A percentile compares a stretch with the other conserved stretches of the same genome.
Evolutionary conservation across 176 grass and related monocot species (phyloP).

Genomic region (Triticum timopheevii): DNA sequence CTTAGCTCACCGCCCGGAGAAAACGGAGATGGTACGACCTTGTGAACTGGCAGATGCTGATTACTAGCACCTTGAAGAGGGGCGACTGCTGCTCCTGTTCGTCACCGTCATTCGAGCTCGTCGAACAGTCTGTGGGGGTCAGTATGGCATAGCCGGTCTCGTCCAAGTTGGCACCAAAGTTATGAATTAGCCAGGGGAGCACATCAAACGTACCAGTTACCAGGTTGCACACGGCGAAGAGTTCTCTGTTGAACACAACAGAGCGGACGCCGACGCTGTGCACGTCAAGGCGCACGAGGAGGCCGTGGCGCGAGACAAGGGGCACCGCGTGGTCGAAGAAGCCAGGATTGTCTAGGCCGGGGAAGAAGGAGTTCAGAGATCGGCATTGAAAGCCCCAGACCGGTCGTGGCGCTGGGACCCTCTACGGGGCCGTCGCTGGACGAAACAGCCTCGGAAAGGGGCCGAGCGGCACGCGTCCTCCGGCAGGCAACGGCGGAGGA

Average conservation of each 20-base stretch:
- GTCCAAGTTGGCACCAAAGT: no score
- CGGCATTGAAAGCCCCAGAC: neutral
- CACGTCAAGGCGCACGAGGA: neutral
- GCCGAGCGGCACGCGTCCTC: neutral
- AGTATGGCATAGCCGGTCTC: no score
- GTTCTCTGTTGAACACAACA: no score
- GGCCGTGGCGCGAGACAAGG: neutral
- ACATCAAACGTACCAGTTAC: no score
- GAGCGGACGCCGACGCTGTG: neutral
- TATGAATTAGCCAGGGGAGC: no score
- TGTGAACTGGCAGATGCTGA: neutral
- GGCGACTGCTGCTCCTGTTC: no score
- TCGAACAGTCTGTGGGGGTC: no score
- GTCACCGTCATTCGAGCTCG: no score
- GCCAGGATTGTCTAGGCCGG: neutral
- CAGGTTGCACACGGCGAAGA: neutral
- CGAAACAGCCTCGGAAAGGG: neutral
- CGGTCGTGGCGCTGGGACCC: neutral
- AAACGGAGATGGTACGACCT: neutral
- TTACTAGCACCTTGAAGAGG: neutral
- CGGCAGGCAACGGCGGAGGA: neutral
- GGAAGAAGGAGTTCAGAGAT: neutral
- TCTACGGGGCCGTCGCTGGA: neutral
- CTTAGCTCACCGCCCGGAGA: neutral
- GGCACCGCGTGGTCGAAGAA: neutral